These are phyloP conservation scores for Ophiostoma ulmi DNA, from an alignment of 2,329 filamentous ascomycete genomes.

Conservation along the genomic window DNA sequence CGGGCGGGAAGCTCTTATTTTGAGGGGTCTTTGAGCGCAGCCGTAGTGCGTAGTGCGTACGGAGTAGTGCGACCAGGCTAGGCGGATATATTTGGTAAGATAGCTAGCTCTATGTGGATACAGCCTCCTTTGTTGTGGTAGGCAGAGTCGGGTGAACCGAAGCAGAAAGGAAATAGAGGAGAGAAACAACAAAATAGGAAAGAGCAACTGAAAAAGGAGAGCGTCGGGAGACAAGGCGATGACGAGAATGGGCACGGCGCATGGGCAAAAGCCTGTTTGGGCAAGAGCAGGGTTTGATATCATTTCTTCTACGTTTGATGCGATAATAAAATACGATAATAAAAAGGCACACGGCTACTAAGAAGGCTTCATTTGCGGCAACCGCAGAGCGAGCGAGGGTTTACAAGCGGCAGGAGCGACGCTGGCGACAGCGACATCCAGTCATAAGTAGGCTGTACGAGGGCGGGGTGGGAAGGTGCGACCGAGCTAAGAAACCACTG, in stretches of 20 bases:
- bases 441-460: no score
- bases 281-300: constrained; percentile 11
- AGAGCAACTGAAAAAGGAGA: background rate
- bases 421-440: background rate
- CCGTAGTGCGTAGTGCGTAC: background rate
- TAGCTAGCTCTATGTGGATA: constrained; percentile 11
- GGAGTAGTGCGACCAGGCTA: constrained; percentile 13
- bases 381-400: background rate
- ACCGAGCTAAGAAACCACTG: background rate
- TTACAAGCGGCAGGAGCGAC: constrained; percentile 16
- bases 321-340: background rate
- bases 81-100: constrained; percentile 10
- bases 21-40: constrained; percentile 20
- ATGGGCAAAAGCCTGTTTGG: constrained; percentile 22
- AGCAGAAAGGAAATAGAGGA: background rate
- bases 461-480: constrained; percentile 13
- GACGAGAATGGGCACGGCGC: constrained; percentile 22
- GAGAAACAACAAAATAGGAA: background rate
- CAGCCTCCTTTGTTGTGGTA: constrained; percentile 6
- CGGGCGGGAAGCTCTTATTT: constrained; percentile 21
- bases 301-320: constrained; percentile 10
- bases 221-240: background rate
- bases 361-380: background rate
- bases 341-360: background rate
- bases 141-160: background rate